phyloP scores from a whole-genome alignment of 345 rosid genomes.

The Mercurialis annua region DNA sequence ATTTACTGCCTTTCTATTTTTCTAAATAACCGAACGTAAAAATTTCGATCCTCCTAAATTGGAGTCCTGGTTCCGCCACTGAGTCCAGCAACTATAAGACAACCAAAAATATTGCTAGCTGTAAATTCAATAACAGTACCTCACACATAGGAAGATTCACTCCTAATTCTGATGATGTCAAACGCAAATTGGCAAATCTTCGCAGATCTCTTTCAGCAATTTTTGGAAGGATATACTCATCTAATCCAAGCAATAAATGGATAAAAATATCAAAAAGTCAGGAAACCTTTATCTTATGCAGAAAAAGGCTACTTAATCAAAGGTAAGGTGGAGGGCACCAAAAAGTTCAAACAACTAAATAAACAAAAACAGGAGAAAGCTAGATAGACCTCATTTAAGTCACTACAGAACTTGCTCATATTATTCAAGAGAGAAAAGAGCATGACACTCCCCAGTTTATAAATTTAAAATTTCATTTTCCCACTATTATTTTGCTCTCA shows the following conservation, averaged over 20 bases:
- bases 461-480: neutral
- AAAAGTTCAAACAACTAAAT: neutral
- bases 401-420: neutral
- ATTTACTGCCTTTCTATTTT: too few relatives aligned
- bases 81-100: neutral
- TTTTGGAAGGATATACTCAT: constrained; percentile 88
- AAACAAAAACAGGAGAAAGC: neutral
- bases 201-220: constrained; percentile 84
- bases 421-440: neutral
- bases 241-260: constrained; percentile 29
- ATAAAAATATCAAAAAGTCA: neutral
- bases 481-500: neutral
- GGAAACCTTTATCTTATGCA: neutral
- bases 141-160: constrained; percentile 42
- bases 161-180: constrained; percentile 43
- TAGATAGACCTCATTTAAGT: neutral
- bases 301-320: neutral
- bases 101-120: neutral
- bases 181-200: constrained; percentile 60
- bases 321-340: neutral
- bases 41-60: too few relatives aligned
- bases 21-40: too few relatives aligned
- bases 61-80: too few relatives aligned
- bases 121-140: constrained; percentile 33
- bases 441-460: neutral